Evolutionary conservation across 768 basidiomycete species (phyloP).

Genomic region (Brasilioporus rufonigricans): DNA sequence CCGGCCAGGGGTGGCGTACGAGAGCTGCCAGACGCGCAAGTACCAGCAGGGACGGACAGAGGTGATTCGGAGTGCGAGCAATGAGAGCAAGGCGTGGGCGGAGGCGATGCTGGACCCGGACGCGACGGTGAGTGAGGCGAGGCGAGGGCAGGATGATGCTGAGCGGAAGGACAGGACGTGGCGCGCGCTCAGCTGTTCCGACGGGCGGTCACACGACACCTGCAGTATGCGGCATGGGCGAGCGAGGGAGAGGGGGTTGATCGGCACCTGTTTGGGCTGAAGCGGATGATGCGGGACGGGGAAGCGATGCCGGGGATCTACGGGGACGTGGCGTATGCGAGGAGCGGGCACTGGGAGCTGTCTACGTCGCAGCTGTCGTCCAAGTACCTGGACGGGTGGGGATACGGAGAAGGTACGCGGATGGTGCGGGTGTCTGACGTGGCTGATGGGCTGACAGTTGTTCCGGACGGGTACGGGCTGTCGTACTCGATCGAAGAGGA

Average conservation of each 20-base stretch:
- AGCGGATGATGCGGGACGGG: constrained; percentile 70
- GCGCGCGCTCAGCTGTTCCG: constrained; percentile 68
- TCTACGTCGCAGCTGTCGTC: constrained; percentile 87
- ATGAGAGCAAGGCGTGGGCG: constrained; percentile 81
- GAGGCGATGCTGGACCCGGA: constrained; percentile 78
- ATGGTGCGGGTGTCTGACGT: background rate
- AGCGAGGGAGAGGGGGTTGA: constrained; percentile 95
- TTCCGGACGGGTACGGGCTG: constrained; percentile 88
- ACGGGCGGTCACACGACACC: constrained; percentile 75
- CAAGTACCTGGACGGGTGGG: constrained; percentile 89
- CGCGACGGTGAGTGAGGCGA: constrained; percentile 40
- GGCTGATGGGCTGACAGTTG: constrained; percentile 51
- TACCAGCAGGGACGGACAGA: constrained; percentile 91
- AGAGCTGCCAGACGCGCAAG: constrained; percentile 91
- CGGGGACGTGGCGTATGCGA: constrained; percentile 63
- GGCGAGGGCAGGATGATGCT: background rate
- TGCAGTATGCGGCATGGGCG: constrained; percentile 87
- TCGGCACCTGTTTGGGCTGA: constrained; percentile 91
- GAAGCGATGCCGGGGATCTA: constrained; percentile 76
- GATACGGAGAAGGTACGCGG: constrained; percentile 85
- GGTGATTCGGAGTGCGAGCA: constrained; percentile 85
- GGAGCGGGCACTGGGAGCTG: constrained; percentile 88
- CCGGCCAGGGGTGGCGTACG: constrained; percentile 82
- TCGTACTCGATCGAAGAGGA: constrained; percentile 86
- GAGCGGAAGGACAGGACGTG: constrained; percentile 39